Evolutionary conservation across 1,284 basidiomycete species (phyloP), one percentile per base, ranked within the genome.

Genomic region (Bondarzewia mesenterica): DNA sequence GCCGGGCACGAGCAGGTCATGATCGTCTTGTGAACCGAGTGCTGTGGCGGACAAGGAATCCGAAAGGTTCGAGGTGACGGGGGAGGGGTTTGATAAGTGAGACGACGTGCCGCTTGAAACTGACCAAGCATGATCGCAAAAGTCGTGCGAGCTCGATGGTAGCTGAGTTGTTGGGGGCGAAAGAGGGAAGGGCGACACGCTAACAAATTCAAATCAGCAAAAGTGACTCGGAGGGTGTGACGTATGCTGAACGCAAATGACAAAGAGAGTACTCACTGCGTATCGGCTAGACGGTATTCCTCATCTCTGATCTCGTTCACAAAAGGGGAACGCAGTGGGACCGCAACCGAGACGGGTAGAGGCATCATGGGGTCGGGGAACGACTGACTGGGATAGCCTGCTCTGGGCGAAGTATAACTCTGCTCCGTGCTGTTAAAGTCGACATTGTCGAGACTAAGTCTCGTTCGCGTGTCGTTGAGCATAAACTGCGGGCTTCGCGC

Each of bases 51-150:
- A 45, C 2, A 35, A 43, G 23, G 21, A 5, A 21, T 52, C 51
- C 6, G 49, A 25, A 1, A 47, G 50, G 23, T 35, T 35, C 16
- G 52, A 40, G 15, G 52, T 53, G 41, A 52, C 48, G 6, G 52
- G 52, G 7, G 46, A 49, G 4, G 52, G 42, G 21, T 49, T 51
- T 2, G 52, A 52, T 32, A 10, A 12, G 22, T 23, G 10, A 1
- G 21, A n/a, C n/a, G n/a, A 18, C 15, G 38, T 18, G 38, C 38
- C 38, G 38, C 38, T 40, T 18, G 38, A 18, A 40, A 10, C 29
- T n/a, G 29, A 32, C n/a, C 29, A 12, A 10, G 29, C n/a, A 4
- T 32, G 29, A 32, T 32, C 5, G 10, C 10, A 32, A 10, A 32
- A 32, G n/a, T 10, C n/a, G 10, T 32, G 29, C 12, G 10, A 32